Evolutionary conservation across 352 stramenopile species (phyloP).

Genomic region (Phytophthora fragariae): DNA sequence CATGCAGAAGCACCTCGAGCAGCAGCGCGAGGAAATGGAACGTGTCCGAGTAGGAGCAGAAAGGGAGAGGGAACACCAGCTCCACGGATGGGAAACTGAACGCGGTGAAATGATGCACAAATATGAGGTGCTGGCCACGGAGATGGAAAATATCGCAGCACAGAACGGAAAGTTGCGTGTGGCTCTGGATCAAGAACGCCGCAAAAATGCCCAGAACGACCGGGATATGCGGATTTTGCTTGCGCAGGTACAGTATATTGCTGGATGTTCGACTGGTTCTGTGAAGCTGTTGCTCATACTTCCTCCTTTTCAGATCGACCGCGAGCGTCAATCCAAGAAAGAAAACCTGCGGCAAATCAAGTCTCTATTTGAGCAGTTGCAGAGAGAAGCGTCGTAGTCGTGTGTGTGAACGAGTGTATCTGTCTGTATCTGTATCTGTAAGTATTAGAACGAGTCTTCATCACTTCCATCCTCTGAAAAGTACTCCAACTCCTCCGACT

Average conservation of each 20-base stretch:
- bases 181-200: slow-evolving; percentile 51
- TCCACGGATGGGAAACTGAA: slow-evolving; percentile 45
- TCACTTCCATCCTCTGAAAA: slow-evolving; percentile 85
- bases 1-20: slow-evolving; percentile 57
- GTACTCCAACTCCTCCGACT: slow-evolving; percentile 85
- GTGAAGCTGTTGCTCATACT: background rate
- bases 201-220: slow-evolving; percentile 59
- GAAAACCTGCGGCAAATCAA: slow-evolving; percentile 79
- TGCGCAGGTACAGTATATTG: slow-evolving; percentile 45
- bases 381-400: slow-evolving; percentile 54
- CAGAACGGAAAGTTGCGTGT: slow-evolving; percentile 64
- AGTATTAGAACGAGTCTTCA: slow-evolving; percentile 81
- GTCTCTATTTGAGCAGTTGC: slow-evolving; percentile 78
- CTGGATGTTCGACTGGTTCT: background rate
- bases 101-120: slow-evolving; percentile 47
- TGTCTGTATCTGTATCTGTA: slow-evolving; percentile 7
- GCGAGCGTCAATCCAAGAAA: slow-evolving; percentile 73
- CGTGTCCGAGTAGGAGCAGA: slow-evolving; percentile 35
- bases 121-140: slow-evolving; percentile 46
- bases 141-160: slow-evolving; percentile 54
- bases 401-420: slow-evolving; percentile 3
- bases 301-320: slow-evolving; percentile 55
- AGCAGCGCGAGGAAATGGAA: slow-evolving; percentile 57
- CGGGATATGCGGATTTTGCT: slow-evolving; percentile 74
- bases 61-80: slow-evolving; percentile 46